Base-by-base conservation (phyloP, 805 yeast genomes). In the Starmerella geochares region DNA sequence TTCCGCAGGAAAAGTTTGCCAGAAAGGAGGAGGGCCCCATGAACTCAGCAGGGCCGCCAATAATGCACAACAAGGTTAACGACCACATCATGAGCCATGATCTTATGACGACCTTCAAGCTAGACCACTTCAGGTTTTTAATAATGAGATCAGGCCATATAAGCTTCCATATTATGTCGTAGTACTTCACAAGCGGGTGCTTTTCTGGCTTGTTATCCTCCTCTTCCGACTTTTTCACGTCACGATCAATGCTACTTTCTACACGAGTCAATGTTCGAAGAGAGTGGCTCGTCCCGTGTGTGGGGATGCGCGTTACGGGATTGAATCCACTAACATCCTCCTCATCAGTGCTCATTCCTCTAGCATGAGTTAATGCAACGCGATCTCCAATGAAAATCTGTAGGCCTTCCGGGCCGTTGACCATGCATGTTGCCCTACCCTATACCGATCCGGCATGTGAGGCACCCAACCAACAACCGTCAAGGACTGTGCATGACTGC, bases 61-160 rank as follows among this genome's bases (percentile, higher is more conserved):
- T 49, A 14, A 56, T 48, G n/a, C 53, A 45, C 16, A 63, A 40
- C 13, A 62, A 23, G 13, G 57, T 44, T 5, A 57, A 47, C 2
- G 59, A 48, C 62, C 62, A 62, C 50, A 58, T 49, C 36, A 48
- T 54, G 7, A 55, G 28, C 65, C 65, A 62, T 2, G 65, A 59
- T 3, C 65, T 48, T 14, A 56, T 35, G 1, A 60, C 52, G 7
- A 48, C 35, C 24, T 53, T 57, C 19, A 62, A 43, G 31, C 62
- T 59, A 4, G 44, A 27, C 19, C 20, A 28, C 42, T 62, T 62
- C n/a, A 61, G 50, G 42, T 61, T 64, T n/a, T 53, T n/a, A 20
- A 56, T 28, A 10, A 62, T 50, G 25, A 58, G 20, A 45, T 52
- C 39, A 2, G 59, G 59, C 47, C 46, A 52, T 1, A 56, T 9